These are phyloP conservation scores for Daphne laureola DNA, from an alignment of 441 rosid species.

Conservation along the genomic window DNA sequence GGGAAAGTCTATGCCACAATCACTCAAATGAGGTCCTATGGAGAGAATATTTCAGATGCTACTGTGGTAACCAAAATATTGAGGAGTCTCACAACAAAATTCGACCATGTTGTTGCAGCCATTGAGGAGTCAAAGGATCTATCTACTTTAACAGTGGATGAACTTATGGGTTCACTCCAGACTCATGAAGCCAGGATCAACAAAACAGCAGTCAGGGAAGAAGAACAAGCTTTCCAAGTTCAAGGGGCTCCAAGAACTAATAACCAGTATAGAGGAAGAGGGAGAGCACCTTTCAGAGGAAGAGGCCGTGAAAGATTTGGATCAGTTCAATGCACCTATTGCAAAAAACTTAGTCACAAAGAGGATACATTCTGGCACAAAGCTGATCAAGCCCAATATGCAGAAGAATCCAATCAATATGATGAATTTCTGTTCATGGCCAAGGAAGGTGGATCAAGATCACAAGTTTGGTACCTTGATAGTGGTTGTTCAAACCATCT, in stretches of 20 bases:
- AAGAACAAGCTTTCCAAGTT: not conserved
- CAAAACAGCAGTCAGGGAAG: not conserved
- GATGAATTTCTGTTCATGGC: no score
- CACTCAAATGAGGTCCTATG: not conserved
- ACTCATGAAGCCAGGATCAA: not conserved
- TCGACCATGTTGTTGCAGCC: slow-evolving; percentile 1
- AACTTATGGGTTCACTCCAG: slow-evolving; percentile 2
- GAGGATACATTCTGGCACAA: no score
- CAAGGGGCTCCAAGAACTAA: no score
- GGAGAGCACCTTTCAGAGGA: no score
- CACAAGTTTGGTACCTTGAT: not conserved
- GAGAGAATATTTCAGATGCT: not conserved
- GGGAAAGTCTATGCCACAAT: not conserved
- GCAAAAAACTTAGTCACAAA: no score
- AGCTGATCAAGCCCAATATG: no score
- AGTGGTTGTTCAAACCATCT: not conserved
- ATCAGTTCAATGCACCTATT: no score
- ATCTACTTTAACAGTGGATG: not conserved
- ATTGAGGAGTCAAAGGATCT: slow-evolving; percentile 5
- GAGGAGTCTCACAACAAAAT: not conserved
- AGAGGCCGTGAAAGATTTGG: no score
- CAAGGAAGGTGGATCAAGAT: no score
- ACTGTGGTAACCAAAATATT: slow-evolving; percentile 1
- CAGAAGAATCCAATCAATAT: no score
- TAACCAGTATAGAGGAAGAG: not conserved